These are phyloP conservation scores for Penicillium sp. DNA, from an alignment of 2,329 filamentous ascomycete genomes.

Conservation along the genomic window DNA sequence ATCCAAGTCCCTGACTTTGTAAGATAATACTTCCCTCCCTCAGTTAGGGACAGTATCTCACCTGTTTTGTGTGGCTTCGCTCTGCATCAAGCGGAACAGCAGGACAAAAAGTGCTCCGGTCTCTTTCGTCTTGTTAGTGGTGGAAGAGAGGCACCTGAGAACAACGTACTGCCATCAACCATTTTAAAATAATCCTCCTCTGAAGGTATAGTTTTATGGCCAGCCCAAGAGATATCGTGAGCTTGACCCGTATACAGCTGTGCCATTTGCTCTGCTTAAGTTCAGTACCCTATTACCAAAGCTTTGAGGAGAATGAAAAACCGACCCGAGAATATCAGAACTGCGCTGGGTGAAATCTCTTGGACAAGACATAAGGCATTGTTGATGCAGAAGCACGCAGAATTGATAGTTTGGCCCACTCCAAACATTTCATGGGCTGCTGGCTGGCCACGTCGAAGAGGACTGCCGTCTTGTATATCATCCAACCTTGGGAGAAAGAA, in stretches of 20 bases:
- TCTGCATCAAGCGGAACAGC: conserved; percentile 41
- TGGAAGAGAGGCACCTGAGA: neutral
- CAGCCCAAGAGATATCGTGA: conserved; percentile 47
- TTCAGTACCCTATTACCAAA: neutral
- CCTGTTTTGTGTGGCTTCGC: conserved; percentile 26
- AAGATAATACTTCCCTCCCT: neutral
- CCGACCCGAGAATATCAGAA: neutral
- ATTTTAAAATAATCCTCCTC: conserved; percentile 49
- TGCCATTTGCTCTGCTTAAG: conserved; percentile 38
- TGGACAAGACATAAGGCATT: neutral
- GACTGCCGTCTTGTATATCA: conserved; percentile 3
- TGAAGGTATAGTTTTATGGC: conserved; percentile 39
- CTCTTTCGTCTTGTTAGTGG: conserved; percentile 22
- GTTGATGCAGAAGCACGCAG: neutral
- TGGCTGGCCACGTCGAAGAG: neutral
- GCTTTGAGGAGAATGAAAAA: neutral
- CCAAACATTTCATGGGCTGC: conserved; percentile 1
- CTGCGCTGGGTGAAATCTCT: neutral
- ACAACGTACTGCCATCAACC: conserved; percentile 39
- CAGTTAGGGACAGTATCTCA: neutral
- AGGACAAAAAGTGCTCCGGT: conserved; percentile 47
- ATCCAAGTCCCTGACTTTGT: neutral
- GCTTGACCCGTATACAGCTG: conserved; percentile 43
- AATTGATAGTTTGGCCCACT: conserved; percentile 2
- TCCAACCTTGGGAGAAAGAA: neutral